Evolutionary conservation across 371 early-diverging fungal species (phyloP), one percentile per base, ranked within the genome.

Genomic region (Mortierella sp.): DNA sequence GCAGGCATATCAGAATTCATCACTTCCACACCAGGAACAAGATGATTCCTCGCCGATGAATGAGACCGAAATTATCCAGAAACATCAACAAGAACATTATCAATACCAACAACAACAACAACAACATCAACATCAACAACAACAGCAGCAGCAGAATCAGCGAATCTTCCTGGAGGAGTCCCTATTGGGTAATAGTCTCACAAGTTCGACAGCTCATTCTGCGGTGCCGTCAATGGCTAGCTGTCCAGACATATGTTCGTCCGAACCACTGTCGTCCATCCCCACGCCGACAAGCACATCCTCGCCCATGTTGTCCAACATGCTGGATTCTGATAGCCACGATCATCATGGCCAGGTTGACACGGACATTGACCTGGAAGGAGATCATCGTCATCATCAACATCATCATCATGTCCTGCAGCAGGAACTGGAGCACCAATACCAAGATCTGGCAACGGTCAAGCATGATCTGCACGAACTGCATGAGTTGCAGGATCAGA

Each of bases 1-100:
- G 0, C 46, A 60, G 17, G 6, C 15, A 14, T 28, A 9, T 27
- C 31, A 8, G 37, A 24, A 9, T 5, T 39, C 31, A 9, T 27
- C 24, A 6, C 17, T 12, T 8, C 44, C 53, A n/a, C 62, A 69
- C 5, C 71, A 47, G 23, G 15, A 15, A n/a, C 61, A 68, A 21
- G 50, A 58, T 21, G 0, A 39, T 8, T 34, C 55, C n/a, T 55
- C 67, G 27, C 64, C 68, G 7, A 44, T 67, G 34, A 53, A 59
- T 8, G 56, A 61, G n/a, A 48, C 55, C 26, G 63, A 73, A 41
- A 21, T 73, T n/a, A 63, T 73, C 64, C 68, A 75, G n/a, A 68
- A 68, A 43, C 64, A 67, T 50, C 75, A 73, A 21, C 64, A 67
- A 12, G 75, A 67, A 32, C 63, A 66, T 24, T 63, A 67, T 12